A percentile compares a stretch with the other conserved stretches of the same genome.
These are phyloP conservation scores for Coccomyxa sp. DNA, from an alignment of 139 green algal genomes.

Conservation along the genomic window DNA sequence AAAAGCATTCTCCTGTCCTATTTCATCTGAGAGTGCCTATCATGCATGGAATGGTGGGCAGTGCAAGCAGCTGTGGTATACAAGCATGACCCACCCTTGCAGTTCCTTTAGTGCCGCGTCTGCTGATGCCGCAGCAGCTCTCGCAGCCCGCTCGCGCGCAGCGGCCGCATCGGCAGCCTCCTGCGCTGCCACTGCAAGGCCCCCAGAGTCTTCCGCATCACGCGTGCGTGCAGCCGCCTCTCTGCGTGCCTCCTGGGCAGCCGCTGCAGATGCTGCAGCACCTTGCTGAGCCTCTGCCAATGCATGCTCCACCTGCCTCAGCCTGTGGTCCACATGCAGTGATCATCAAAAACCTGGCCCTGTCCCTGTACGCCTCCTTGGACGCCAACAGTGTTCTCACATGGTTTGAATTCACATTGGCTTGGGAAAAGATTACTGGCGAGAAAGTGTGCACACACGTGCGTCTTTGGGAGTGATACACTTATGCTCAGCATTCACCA, in stretches of 20 bases:
- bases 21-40: background rate
- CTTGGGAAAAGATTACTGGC: background rate
- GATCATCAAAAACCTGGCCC: background rate
- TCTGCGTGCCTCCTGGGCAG: conserved; percentile 17
- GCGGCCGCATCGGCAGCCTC: conserved; percentile 23
- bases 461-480: background rate
- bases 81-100: too few relatives aligned
- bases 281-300: conserved; percentile 7
- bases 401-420: background rate
- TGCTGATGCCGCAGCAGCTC: background rate
- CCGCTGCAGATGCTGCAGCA: conserved; percentile 8
- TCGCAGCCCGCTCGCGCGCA: conserved; percentile 22
- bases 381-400: background rate
- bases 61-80: background rate
- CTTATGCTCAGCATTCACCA: background rate
- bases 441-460: background rate
- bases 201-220: conserved; percentile 23
- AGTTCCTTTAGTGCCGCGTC: background rate
- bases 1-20: too few relatives aligned
- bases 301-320: background rate
- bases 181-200: conserved; percentile 34
- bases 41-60: background rate
- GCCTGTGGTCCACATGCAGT: conserved; percentile 1
- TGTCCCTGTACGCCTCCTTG: background rate
- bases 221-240: conserved; percentile 31